These are phyloP conservation scores for Ilex paraguariensis DNA, from an alignment of 305 asterid genomes.

Conservation along the genomic window DNA sequence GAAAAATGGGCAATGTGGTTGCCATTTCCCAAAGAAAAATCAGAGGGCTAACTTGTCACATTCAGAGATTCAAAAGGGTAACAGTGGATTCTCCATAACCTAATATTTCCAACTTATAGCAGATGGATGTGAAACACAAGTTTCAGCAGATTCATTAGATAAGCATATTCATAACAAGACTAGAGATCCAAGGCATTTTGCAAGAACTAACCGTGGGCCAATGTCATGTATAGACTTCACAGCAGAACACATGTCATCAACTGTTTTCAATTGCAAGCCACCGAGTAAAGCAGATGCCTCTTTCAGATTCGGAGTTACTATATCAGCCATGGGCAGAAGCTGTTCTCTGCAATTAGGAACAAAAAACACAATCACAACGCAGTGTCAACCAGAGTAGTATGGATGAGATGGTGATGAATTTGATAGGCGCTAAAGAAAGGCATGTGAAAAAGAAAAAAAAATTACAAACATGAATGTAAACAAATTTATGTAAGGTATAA, in stretches of 20 bases:
- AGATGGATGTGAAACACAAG: too few relatives aligned
- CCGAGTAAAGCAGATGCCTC: slow-evolving; percentile 90
- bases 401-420: not conserved
- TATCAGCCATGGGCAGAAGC: slow-evolving; percentile 85
- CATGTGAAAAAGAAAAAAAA: too few relatives aligned
- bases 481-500: too few relatives aligned
- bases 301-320: slow-evolving; percentile 84
- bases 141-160: slow-evolving; percentile 5
- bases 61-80: too few relatives aligned
- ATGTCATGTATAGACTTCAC: slow-evolving; percentile 72
- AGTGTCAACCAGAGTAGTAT: not conserved
- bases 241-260: slow-evolving; percentile 88
- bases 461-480: too few relatives aligned
- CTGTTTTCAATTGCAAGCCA: slow-evolving; percentile 56
- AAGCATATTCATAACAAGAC: slow-evolving; percentile 6
- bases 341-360: slow-evolving; percentile 51
- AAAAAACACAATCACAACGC: slow-evolving; percentile 2
- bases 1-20: too few relatives aligned
- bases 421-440: too few relatives aligned
- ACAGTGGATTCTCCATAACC: too few relatives aligned
- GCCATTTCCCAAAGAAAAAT: too few relatives aligned
- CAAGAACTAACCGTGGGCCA: slow-evolving; percentile 75
- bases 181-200: not conserved
- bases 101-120: too few relatives aligned
- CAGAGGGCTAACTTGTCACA: too few relatives aligned